A percentile compares a stretch with the other conserved stretches of the same genome.
phyloP scores from a whole-genome alignment of 1,284 basidiomycete species.

The Athelia psychrophila region DNA sequence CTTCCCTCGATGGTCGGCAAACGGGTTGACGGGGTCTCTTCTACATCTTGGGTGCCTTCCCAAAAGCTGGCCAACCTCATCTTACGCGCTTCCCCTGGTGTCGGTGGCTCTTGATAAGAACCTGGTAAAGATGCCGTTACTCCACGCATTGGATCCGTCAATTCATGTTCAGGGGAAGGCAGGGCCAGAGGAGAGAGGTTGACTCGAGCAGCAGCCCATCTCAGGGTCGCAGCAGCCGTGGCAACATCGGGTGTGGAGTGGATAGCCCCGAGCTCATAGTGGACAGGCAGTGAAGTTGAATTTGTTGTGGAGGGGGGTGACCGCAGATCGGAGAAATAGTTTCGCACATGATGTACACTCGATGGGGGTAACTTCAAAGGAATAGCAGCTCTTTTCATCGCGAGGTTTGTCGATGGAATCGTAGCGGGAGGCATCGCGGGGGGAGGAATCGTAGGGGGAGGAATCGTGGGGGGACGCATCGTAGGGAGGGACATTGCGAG shows the following conservation, averaged over 20 bases:
- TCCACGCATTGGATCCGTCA: slow-evolving; percentile 81
- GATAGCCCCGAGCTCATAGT: slow-evolving; percentile 21
- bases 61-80: slow-evolving; percentile 65
- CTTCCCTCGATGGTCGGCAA: slow-evolving; percentile 19
- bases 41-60: slow-evolving; percentile 58
- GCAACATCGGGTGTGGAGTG: slow-evolving; percentile 50
- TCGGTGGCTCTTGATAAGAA: slow-evolving; percentile 44
- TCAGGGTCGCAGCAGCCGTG: slow-evolving; percentile 79
- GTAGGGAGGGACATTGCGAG: neutral
- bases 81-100: slow-evolving; percentile 51
- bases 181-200: slow-evolving; percentile 77
- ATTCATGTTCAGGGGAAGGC: slow-evolving; percentile 84
- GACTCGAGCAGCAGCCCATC: slow-evolving; percentile 75
- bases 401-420: neutral
- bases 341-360: slow-evolving; percentile 47
- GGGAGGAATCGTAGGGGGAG: neutral
- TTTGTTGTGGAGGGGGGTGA: slow-evolving; percentile 23
- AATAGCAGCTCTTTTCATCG: neutral
- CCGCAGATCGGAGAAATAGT: slow-evolving; percentile 51
- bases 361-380: slow-evolving; percentile 18
- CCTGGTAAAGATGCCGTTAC: slow-evolving; percentile 66
- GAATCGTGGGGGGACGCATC: neutral
- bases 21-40: slow-evolving; percentile 15
- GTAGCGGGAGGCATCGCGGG: neutral
- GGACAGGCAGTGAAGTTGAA: slow-evolving; percentile 21